Percentiles rank a stretch among this genome's conserved stretches.
Evolutionary conservation across 176 grass and related monocot species (phyloP).

Genomic region (Musa troglodytarum): DNA sequence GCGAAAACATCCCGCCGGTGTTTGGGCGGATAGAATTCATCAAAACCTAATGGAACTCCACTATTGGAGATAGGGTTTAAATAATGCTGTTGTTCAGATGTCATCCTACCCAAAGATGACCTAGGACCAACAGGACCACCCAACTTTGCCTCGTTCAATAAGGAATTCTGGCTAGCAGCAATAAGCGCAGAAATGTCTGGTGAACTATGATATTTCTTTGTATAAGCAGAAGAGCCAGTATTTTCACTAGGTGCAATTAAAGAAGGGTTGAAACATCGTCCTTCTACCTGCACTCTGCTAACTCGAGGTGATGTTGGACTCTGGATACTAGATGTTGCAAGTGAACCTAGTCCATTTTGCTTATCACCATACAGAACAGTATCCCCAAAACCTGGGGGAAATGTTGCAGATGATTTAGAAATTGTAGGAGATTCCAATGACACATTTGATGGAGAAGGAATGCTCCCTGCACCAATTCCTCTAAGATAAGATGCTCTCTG

Average conservation of each 20-base stretch:
- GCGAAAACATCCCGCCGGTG: constrained; percentile 46
- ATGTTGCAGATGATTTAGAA: constrained; percentile 38
- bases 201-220: constrained; percentile 99
- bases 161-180: constrained; percentile 58
- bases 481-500: constrained; percentile 67
- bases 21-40: constrained; percentile 57
- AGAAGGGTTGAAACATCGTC: constrained; percentile 58
- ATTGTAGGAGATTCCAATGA: constrained; percentile 37
- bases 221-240: constrained; percentile 37
- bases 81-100: constrained; percentile 61
- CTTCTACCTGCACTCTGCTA: constrained; percentile 39
- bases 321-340: constrained; percentile 49
- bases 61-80: constrained; percentile 37
- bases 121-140: constrained; percentile 46
- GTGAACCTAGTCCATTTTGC: constrained; percentile 54
- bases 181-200: constrained; percentile 96
- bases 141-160: constrained; percentile 63
- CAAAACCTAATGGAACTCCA: constrained; percentile 43
- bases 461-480: constrained; percentile 50
- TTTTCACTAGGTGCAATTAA: constrained; percentile 45
- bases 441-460: constrained; percentile 45
- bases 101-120: constrained; percentile 54
- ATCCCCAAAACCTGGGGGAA: constrained; percentile 43
- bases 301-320: constrained; percentile 45
- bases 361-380: constrained; percentile 38